Percentiles rank a stretch among this genome's conserved stretches.
These are phyloP conservation scores for Ganoderma resinaceum DNA, from an alignment of 1,284 basidiomycete species.

Conservation along the genomic window DNA sequence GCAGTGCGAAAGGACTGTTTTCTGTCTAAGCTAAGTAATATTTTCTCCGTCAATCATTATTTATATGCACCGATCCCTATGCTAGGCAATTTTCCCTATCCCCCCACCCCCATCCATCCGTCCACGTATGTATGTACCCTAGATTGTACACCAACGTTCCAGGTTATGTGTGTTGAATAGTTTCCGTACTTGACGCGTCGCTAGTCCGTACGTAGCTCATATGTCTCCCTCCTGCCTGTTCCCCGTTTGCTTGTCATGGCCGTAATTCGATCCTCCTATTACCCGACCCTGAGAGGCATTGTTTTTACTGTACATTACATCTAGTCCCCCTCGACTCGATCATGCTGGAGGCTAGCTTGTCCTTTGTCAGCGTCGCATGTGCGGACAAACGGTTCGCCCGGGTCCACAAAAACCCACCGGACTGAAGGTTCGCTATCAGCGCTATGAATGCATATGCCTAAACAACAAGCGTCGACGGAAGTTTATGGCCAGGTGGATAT, in stretches of 20 bases:
- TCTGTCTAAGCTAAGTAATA: background rate
- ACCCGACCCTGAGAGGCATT: background rate
- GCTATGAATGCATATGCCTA: background rate
- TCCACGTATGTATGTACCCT: conserved; percentile 11
- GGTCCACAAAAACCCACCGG: background rate
- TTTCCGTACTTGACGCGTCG: background rate
- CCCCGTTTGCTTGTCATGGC: background rate
- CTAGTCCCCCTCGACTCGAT: background rate
- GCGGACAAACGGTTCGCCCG: background rate
- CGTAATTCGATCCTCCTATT: background rate
- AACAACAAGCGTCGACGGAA: background rate
- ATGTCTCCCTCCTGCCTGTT: background rate
- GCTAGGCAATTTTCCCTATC: conserved; percentile 3
- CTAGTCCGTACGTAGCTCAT: background rate
- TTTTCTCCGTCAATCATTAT: background rate
- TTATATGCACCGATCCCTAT: conserved; percentile 2
- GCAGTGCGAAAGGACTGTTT: background rate
- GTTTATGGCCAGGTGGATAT: background rate
- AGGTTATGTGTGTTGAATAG: conserved; percentile 9
- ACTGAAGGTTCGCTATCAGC: background rate
- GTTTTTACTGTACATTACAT: background rate
- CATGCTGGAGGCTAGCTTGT: background rate
- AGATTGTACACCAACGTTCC: conserved; percentile 11
- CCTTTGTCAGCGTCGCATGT: background rate
- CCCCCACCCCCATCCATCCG: conserved; percentile 1